Base-by-base conservation (phyloP, 352 stramenopile species). In the Phytopythium oedochilum region DNA sequence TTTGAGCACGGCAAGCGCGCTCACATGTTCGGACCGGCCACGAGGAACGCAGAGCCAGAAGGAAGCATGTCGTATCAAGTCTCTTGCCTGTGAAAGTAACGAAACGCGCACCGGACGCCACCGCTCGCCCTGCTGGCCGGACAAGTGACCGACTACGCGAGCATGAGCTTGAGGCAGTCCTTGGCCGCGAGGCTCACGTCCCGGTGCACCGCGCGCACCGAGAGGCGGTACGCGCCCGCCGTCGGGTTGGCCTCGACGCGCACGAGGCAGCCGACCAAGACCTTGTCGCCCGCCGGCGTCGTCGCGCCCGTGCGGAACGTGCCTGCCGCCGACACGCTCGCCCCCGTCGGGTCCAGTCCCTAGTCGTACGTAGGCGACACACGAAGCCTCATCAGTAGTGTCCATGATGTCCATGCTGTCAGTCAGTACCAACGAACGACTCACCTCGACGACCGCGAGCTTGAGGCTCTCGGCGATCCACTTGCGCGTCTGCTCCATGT, bases 201-300 rank as follows among this genome's bases (percentile, higher is more conserved):
- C 40, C 88, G 91, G 75, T 98, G 91, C 52, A 97, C 74, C 18
- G 94, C 96, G 48, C 92, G 80, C 51, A 97, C 96, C 2, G 92
- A 97, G 44, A 98, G 75, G 42, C 91, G 78, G 63, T 96, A 96
- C 23, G 79, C 66, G 36, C 87, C 92, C 40, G 64, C 76, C 61
- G 86, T 68, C 28, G 73, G 57, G 65, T 96, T 94, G 31, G 72
- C 87, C 78, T 98, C 92, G 23, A 98, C 71, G 39, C 91, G 81
- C 31, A 96, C 79, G 35, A 98, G 73, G 64, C 88, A 97, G 18
- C 94, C 94, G 50, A 98, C 89, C 49, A 94, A 97, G 42, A 98
- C 83, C 63, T 97, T 97, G 55, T 97, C 95, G 8, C 93, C 93
- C 52, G 84, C 96, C 22, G 79, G 73, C 40, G 87, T 83, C 52